Base-by-base conservation (phyloP, 2,329 filamentous ascomycete genomes). In the Setomelanomma holmii region DNA sequence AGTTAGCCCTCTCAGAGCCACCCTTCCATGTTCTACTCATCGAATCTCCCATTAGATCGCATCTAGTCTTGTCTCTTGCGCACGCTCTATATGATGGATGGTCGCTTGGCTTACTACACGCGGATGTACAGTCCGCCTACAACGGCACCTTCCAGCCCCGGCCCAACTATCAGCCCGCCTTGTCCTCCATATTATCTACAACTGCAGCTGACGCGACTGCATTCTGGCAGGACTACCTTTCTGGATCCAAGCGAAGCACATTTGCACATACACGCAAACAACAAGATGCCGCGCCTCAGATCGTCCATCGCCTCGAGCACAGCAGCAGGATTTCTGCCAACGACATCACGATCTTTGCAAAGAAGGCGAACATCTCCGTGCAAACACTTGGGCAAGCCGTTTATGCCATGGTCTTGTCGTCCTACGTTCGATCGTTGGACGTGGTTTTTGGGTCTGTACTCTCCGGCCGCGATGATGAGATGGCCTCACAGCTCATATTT, bases 41-140 rank as follows among this genome's bases (percentile, higher is more conserved):
- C 17, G 56, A 69, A 14, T 66, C 74, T 17, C 49, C 64, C 0
- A 44, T 55, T 5, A 68, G 74, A 14, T 67, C 47, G 3, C 82
- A 81, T 50, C 63, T 86, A n/a, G 51, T 84, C 4, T 70, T 97
- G 1, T 93, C 91, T 0, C 86, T 96, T 34, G 84, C 92, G 0
- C 93, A 97, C 73, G 91, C 92, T 1, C 80, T 96, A 17, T 97
- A 97, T 60, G 93, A 97, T 67, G 93, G 93, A 0, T 92, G 88
- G 84, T 96, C 92, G 2, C 81, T 97, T 11, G 79, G 80, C 3
- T 76, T 96, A 14, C 74, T 97, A 1, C 91, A 95, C 62, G 78
- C 82, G 38, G 86, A 95, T 64, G 82, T 96, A 1, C 73, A 80
- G 14, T 78, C 74, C n/a, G 85, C 87, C 1, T 96, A 96, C 56